Evolutionary conservation across 345 rosid genomes (phyloP), one percentile per base, ranked within the genome.

Genomic region (Citrus unshiu): DNA sequence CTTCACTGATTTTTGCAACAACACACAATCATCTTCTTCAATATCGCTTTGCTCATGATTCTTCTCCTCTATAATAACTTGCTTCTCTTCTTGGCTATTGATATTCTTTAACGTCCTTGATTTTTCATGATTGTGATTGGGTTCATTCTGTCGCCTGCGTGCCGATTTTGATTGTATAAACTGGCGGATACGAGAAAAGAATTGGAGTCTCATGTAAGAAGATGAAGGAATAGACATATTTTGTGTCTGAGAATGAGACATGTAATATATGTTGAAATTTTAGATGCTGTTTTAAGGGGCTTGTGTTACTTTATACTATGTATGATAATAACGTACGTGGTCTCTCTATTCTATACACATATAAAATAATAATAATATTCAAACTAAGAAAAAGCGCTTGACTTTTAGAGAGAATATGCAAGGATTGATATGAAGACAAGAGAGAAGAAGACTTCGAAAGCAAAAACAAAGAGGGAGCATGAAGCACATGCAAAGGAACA

Each of bases 1-100:
- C 86, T 96, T 96, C 62, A 96, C 99, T 5, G 97, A 87, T 80
- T 80, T 96, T 46, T 91, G 98, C 68, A 96, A 73, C 73, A 80
- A 84, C 80, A 85, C 82, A 62, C 87, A 77, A 62, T 77, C 86
- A 46, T 85, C 85, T 54, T 81, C 87, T 30, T 57, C 68, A 46
- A 6, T 76, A 16, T 32, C 58, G 22, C 58, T 6, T 54, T 54
- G 21, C 22, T 18, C 80, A 7, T 54, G 35, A 46, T 76, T 80
- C 22, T 68, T 81, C 19, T 6, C 12, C 39, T 68, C 78, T 46
- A 54, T 40, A 14, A 18, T n/a, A 46, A 68, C 69, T 21, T 32
- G 69, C 25, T 18, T 25, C 24, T 62, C 73, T 29, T 63, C 76
- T 35, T 46, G 51, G 51, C 70, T 75, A 5, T 46, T 56, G 40